Evolutionary conservation across 352 stramenopile genomes (phyloP).

Genomic region (Pythium rhizo-oryzae): DNA sequence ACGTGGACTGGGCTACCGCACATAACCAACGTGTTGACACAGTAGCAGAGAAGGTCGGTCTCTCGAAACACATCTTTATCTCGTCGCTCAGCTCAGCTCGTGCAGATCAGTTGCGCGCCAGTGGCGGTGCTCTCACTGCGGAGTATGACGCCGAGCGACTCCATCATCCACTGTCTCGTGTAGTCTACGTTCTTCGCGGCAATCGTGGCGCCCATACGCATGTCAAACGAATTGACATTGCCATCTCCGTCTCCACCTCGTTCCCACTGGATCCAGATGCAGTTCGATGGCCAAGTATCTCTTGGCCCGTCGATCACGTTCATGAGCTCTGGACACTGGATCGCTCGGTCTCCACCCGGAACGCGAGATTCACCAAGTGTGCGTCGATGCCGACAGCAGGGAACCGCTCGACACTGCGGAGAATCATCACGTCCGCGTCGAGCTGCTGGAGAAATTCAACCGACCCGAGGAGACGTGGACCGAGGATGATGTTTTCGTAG

Average conservation of each 20-base stretch:
- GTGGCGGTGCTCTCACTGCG: not conserved
- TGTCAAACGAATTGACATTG: not conserved
- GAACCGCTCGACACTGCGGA: not conserved
- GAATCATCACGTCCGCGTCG: not conserved
- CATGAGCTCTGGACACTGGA: not conserved
- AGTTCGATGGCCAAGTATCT: conserved; percentile 2
- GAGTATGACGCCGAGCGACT: not conserved
- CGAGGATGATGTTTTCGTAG: conserved; percentile 2
- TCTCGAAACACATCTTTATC: no score
- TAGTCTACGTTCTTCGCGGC: not conserved
- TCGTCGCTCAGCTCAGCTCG: no score
- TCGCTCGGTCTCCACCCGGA: not conserved
- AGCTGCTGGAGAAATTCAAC: not conserved
- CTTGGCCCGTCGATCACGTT: not conserved
- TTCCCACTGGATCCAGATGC: not conserved
- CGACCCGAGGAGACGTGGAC: not conserved
- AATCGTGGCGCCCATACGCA: not conserved
- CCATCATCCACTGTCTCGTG: not conserved
- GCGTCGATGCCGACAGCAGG: not conserved
- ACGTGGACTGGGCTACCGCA: no score
- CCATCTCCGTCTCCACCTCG: not conserved
- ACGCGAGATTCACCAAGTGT: not conserved
- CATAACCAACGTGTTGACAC: no score
- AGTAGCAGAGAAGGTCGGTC: no score
- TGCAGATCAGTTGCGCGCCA: not conserved